These are phyloP conservation scores for Tulasnella sp. DNA, from an alignment of 768 basidiomycete species.

Conservation along the genomic window DNA sequence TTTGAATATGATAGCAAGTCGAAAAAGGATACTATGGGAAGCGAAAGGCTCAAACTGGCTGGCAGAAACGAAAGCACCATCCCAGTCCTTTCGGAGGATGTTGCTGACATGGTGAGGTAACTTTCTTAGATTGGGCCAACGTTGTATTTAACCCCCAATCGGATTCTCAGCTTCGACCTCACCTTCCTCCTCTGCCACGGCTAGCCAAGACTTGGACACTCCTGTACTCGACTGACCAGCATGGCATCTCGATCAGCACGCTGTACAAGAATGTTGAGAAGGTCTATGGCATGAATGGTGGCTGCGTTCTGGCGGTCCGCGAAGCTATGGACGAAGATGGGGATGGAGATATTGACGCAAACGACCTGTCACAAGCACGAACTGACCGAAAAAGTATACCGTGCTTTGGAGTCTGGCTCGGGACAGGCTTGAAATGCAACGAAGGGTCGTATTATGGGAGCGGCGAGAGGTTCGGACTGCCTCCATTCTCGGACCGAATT, in stretches of 20 bases:
- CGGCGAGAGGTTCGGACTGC: slow-evolving; percentile 70
- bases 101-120: slow-evolving; percentile 65
- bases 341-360: neutral
- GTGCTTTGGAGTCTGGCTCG: slow-evolving; percentile 83
- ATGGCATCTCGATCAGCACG: slow-evolving; percentile 90
- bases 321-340: slow-evolving; percentile 56
- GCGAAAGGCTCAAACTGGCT: slow-evolving; percentile 50
- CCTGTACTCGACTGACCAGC: slow-evolving; percentile 89
- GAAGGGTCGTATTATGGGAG: slow-evolving; percentile 80
- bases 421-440: slow-evolving; percentile 61
- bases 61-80: slow-evolving; percentile 62
- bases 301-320: slow-evolving; percentile 62
- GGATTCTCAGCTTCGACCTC: slow-evolving; percentile 61
- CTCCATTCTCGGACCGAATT: neutral
- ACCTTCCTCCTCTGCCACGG: slow-evolving; percentile 73
- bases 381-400: slow-evolving; percentile 35
- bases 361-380: neutral
- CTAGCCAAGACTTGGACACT: slow-evolving; percentile 75
- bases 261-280: slow-evolving; percentile 58
- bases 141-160: neutral
- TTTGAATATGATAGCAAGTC: slow-evolving; percentile 46
- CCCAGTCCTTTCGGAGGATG: slow-evolving; percentile 53
- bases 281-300: slow-evolving; percentile 47
- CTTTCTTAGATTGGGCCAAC: neutral
- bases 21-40: slow-evolving; percentile 46